These are phyloP conservation scores for Metschnikowia anglica DNA, from an alignment of 805 yeast species.

Conservation along the genomic window DNA sequence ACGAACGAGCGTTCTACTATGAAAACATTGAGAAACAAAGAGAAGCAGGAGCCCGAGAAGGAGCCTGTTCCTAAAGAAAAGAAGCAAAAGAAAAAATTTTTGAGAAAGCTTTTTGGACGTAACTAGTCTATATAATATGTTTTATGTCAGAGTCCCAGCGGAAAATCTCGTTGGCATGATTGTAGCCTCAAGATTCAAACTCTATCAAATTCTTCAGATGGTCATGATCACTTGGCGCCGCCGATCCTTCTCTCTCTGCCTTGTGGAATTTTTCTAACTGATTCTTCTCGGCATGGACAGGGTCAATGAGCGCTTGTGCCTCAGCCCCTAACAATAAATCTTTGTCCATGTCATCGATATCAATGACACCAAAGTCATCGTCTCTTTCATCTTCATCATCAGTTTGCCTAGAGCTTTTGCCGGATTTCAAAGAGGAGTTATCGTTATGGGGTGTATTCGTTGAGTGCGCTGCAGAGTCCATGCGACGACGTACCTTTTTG, in stretches of 20 bases:
- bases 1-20: constrained; percentile 13
- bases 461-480: constrained; percentile 64
- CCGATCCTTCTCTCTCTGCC: constrained; percentile 20
- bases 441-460: constrained; percentile 18
- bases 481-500: constrained; percentile 79
- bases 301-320: constrained; percentile 40
- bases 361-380: constrained; percentile 44
- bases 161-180: no score
- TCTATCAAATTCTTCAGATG: constrained; percentile 39
- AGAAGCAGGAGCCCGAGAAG: constrained; percentile 11
- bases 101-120: constrained; percentile 42
- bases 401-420: constrained; percentile 11
- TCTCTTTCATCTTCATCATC: constrained; percentile 45
- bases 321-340: constrained; percentile 52
- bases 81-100: constrained; percentile 31
- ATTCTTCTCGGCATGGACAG: constrained; percentile 15
- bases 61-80: constrained; percentile 23
- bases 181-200: constrained; percentile 36
- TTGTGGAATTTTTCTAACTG: constrained; percentile 27
- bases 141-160: neutral
- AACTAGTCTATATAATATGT: constrained; percentile 4
- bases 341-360: constrained; percentile 44
- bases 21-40: constrained; percentile 15
- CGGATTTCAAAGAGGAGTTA: constrained; percentile 20
- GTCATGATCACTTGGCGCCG: constrained; percentile 6